Percentiles rank a stretch among this genome's conserved stretches.
Evolutionary conservation across 441 rosid species (phyloP).

Genomic region (Cnidoscolus chayamansa): DNA sequence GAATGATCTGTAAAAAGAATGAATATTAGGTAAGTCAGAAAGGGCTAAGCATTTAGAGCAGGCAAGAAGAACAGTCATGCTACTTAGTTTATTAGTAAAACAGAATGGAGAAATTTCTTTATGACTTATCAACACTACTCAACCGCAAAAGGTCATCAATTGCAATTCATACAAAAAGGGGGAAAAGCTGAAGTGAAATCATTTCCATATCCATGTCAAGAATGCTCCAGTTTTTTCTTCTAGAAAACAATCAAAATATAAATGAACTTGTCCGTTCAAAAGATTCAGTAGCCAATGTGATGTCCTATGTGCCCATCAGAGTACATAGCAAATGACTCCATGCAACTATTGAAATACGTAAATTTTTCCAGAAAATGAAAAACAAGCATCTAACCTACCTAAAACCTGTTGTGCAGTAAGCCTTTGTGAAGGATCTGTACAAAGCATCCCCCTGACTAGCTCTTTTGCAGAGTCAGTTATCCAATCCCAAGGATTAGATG

Average conservation of each 20-base stretch:
- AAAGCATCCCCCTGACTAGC: constrained; percentile 57
- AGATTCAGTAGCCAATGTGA: not conserved
- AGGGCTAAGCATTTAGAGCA: not conserved
- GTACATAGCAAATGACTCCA: not conserved
- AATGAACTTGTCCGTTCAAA: not conserved
- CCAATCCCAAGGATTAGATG: constrained; percentile 51
- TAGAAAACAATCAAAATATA: not conserved
- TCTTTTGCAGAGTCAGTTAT: constrained; percentile 51
- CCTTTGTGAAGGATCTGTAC: constrained; percentile 47
- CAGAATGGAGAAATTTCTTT: not conserved
- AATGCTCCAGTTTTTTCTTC: not conserved
- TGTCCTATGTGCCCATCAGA: not conserved
- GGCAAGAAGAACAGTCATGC: not conserved
- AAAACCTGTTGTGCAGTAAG: constrained; percentile 54
- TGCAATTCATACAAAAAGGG: not conserved
- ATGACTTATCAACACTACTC: constrained; percentile 2
- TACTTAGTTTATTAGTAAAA: not conserved
- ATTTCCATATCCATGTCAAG: not conserved
- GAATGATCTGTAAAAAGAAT: constrained; percentile 37
- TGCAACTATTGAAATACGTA: not conserved
- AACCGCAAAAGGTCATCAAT: not conserved
- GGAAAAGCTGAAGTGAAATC: not conserved
- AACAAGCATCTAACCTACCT: constrained; percentile 36
- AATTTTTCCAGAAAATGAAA: not conserved
- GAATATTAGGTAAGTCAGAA: not conserved